Conservation (phyloP, 345 rosid genomes). For the Theobroma cacao region DNA sequence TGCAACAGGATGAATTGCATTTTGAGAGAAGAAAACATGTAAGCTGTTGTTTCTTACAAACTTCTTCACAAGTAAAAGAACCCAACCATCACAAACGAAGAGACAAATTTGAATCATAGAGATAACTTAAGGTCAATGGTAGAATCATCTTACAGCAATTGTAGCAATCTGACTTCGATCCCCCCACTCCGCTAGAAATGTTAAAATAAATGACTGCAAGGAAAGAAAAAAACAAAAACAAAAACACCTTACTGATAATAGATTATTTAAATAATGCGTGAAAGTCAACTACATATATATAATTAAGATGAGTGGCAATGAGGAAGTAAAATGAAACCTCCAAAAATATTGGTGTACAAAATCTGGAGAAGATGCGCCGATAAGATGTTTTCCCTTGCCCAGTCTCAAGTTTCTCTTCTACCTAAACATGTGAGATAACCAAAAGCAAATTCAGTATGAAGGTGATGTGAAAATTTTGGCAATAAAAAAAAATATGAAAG, state of each 20-base stretch:
- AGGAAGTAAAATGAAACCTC: constrained; percentile 48
- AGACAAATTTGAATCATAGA: not conserved
- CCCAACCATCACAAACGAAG: not conserved
- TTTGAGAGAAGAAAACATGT: not conserved
- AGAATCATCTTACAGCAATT: constrained; percentile 77
- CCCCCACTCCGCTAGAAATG: constrained; percentile 99
- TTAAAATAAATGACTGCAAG: constrained; percentile 84
- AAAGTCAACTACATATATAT: not conserved
- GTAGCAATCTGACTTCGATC: constrained; percentile 99
- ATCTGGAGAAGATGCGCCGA: constrained; percentile 89
- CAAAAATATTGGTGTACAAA: constrained; percentile 94
- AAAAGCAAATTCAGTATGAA: not conserved
- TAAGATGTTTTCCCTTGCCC: constrained; percentile 79
- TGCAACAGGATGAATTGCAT: not conserved
- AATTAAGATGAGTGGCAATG: not conserved
- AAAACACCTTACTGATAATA: not conserved
- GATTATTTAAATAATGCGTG: not conserved
- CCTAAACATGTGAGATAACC: constrained; percentile 40
- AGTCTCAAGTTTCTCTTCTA: constrained; percentile 94
- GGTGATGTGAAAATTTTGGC: not conserved
- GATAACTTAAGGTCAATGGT: not conserved
- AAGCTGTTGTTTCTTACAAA: not conserved
- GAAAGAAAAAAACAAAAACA: constrained; percentile 9
- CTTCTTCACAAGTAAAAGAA: not conserved
- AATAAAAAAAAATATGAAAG: not conserved